Evolutionary conservation across 2,329 filamentous ascomycete genomes (phyloP), one percentile per base, ranked within the genome.

Genomic region (Neurospora crassa): DNA sequence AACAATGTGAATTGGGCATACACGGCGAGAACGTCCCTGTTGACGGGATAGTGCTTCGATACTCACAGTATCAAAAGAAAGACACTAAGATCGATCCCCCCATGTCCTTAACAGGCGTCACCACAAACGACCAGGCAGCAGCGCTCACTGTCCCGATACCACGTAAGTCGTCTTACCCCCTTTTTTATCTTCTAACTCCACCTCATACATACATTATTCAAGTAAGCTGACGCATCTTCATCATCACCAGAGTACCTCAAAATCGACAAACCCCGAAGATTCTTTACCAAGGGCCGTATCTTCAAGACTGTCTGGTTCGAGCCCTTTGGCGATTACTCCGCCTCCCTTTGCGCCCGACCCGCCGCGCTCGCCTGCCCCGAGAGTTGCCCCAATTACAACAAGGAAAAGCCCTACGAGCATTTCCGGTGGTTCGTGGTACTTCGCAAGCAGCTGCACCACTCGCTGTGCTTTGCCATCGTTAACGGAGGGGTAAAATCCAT

Each of bases 241-340:
- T 8, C 20, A 14, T 6, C 20, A 14, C 5, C 47, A 78, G 77
- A 47, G 24, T 77, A 77, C 72, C 20, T 70, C 20, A 41, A 71
- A 20, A 74, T 78, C 11, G 67, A 71, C 24, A 75, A 75, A 40
- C 76, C 77, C 43, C 76, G 76, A 67, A 76, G 75, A 72, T 78
- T 78, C 74, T 78, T 78, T 70, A 47, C 53, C 16, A 24, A 73
- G 11, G 77, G 77, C 1, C 75, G 77, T 59, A 76, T 78, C 72
- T 78, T 78, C 74, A 76, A 77, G 40, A 71, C 74, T 6, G 72
- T 74, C n/a, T 78, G 77, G 77, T 78, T 77, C 73, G 77, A 78
- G 59, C 75, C 76, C 2, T 69, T 47, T n/a, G 67, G 68, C 24
- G 45, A 69, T 18, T 63, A 18, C 24, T 63, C 53, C 14, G 29